Base-by-base conservation (phyloP, 768 basidiomycete genomes). In the Cystofilobasidium capitatum region DNA sequence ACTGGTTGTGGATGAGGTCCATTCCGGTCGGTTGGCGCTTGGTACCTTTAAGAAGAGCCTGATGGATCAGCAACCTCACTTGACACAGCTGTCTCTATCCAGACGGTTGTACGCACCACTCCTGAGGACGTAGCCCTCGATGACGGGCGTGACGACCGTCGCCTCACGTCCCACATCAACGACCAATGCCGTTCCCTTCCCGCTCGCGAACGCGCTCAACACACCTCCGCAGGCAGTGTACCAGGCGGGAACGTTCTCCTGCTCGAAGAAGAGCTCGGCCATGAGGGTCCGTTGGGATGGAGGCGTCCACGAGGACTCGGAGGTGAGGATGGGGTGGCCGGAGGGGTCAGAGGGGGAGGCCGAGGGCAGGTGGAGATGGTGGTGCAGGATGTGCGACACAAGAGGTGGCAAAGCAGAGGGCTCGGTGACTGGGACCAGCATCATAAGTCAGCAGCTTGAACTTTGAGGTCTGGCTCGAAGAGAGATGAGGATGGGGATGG, bases 261-360 rank as follows among this genome's bases (percentile, higher is more conserved):
- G 88, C 77, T 99, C 96, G 73, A 98, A 98, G 86, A 96, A 89
- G 57, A 96, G 88, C 79, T 98, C 91, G 14, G 91, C 89, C 87
- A 98, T 89, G 64, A 87, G 83, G 79, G 98, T 91, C 69, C 94
- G 81, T 74, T 96, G 91, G n/a, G 85, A 85, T 26, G 85, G 81
- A 0, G 91, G 89, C 75, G 97, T 98, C 96, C 96, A 99, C 3
- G 92, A 86, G 9, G 92, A 88, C 76, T 99, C 96, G 0, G 96
- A 97, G 10, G 92, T 83, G 47, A 99, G 83, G 49, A 97, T 78
- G 1, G 96, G 96, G 74, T 96, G 93, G 72, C 97, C 91, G 6
- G 85, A 79, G 3, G 89, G 81, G 71, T 85, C 84, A 66, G 51
- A 55, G 14, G 49, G 49, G 9, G 51, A 55, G 3, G 58, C 14